Conservation (phyloP, 352 stramenopile species). For the Thalassiosira hispida region DNA sequence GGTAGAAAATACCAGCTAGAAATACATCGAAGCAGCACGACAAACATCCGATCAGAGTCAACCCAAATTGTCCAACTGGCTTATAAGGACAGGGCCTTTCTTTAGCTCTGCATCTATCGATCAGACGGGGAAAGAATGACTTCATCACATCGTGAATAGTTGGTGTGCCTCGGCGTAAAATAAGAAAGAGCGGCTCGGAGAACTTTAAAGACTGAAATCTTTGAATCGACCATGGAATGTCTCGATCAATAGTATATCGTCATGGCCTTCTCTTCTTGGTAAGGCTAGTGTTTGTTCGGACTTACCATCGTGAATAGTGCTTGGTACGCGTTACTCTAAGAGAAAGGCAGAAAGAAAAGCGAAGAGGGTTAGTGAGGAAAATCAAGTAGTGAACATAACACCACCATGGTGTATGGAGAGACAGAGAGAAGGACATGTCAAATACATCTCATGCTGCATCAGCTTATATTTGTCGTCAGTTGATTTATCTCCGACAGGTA, state of each 20-base stretch:
- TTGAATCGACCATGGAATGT: constrained; percentile 44
- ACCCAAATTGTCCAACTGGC: constrained; percentile 63
- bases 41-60: constrained; percentile 56
- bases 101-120: no score
- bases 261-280: neutral
- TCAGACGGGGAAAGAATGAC: constrained; percentile 64
- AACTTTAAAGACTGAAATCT: constrained; percentile 55
- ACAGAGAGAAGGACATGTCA: neutral
- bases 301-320: neutral
- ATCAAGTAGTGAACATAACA: no score
- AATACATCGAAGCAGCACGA: no score
- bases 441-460: no score
- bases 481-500: constrained; percentile 45
- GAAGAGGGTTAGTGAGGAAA: no score
- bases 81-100: constrained; percentile 64
- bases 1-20: no score
- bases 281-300: neutral
- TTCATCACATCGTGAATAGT: constrained; percentile 60
- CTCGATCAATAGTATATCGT: constrained; percentile 44
- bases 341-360: no score
- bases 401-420: no score
- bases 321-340: no score
- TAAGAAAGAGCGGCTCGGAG: constrained; percentile 25
- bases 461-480: constrained; percentile 15
- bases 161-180: neutral